A percentile compares a stretch with the other conserved stretches of the same genome.
phyloP scores from a whole-genome alignment of 768 basidiomycete genomes.

The Pleurotus cornucopiae region DNA sequence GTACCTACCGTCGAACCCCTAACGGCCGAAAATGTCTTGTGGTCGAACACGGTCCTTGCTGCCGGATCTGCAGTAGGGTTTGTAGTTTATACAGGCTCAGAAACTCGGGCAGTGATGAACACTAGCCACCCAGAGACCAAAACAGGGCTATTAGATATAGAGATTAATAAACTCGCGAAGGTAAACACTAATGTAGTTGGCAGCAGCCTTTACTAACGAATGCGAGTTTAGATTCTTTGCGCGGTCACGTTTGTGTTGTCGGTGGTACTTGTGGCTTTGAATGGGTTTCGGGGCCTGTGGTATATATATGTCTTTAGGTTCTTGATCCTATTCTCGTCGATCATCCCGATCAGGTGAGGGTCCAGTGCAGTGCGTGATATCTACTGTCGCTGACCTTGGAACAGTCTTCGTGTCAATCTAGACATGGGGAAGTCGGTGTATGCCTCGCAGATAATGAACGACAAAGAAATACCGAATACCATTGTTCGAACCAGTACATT shows the following conservation, averaged over 20 bases:
- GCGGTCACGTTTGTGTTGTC: slow-evolving; percentile 91
- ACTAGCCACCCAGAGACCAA: slow-evolving; percentile 97
- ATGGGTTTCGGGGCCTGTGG: slow-evolving; percentile 94
- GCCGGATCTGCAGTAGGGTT: slow-evolving; percentile 92
- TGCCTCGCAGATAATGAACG: slow-evolving; percentile 91
- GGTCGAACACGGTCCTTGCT: slow-evolving; percentile 97
- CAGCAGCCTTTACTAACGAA: not conserved
- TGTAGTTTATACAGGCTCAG: slow-evolving; percentile 90
- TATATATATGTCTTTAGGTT: slow-evolving; percentile 97
- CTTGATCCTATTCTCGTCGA: slow-evolving; percentile 95
- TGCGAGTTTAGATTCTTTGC: slow-evolving; percentile 72
- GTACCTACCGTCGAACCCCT: slow-evolving; percentile 71
- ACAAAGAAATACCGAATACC: slow-evolving; percentile 88
- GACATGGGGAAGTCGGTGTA: slow-evolving; percentile 99
- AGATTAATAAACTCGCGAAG: slow-evolving; percentile 95
- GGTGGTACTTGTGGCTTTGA: slow-evolving; percentile 87
- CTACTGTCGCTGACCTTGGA: not conserved
- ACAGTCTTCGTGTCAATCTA: slow-evolving; percentile 93
- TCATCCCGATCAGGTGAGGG: slow-evolving; percentile 94
- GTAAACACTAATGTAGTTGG: slow-evolving; percentile 34
- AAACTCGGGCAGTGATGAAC: slow-evolving; percentile 98
- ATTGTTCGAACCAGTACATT: slow-evolving; percentile 97
- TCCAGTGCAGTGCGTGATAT: not conserved
- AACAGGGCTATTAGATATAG: slow-evolving; percentile 84
- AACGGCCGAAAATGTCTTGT: slow-evolving; percentile 93